Evolutionary conservation across 1,284 basidiomycete species (phyloP).

Genomic region (Termitomyces sp.): DNA sequence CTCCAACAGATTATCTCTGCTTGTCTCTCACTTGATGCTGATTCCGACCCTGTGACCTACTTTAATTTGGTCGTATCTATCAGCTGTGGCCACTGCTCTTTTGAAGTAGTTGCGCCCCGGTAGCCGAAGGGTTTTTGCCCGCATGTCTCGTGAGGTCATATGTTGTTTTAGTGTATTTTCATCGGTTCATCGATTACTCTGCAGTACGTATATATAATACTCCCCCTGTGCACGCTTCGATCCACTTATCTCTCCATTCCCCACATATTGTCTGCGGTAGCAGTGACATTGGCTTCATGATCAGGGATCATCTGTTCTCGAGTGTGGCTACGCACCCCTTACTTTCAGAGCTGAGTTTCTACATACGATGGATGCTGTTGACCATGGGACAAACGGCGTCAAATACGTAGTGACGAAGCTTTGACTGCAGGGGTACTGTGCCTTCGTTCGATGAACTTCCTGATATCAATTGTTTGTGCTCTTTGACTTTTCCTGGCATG

Average conservation of each 20-base stretch:
- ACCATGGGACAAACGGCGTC: background rate
- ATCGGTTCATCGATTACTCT: too few relatives aligned
- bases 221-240: too few relatives aligned
- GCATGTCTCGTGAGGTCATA: background rate
- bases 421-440: constrained; percentile 11
- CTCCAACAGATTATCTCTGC: background rate
- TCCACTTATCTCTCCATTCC: background rate
- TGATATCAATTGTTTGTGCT: background rate
- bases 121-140: background rate
- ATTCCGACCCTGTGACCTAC: background rate
- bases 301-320: background rate
- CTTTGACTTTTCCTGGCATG: background rate
- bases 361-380: background rate
- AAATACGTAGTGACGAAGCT: constrained; percentile 1
- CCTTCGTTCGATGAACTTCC: background rate
- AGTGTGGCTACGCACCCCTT: constrained; percentile 8
- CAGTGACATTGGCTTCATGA: background rate
- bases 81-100: background rate
- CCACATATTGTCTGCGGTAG: background rate
- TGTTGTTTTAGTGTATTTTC: background rate
- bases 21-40: background rate
- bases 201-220: background rate
- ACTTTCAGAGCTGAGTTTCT: constrained; percentile 9
- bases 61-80: too few relatives aligned
- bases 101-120: background rate